phyloP scores from a whole-genome alignment of 2,329 filamentous ascomycete species.

The Trichoderma sp. region DNA sequence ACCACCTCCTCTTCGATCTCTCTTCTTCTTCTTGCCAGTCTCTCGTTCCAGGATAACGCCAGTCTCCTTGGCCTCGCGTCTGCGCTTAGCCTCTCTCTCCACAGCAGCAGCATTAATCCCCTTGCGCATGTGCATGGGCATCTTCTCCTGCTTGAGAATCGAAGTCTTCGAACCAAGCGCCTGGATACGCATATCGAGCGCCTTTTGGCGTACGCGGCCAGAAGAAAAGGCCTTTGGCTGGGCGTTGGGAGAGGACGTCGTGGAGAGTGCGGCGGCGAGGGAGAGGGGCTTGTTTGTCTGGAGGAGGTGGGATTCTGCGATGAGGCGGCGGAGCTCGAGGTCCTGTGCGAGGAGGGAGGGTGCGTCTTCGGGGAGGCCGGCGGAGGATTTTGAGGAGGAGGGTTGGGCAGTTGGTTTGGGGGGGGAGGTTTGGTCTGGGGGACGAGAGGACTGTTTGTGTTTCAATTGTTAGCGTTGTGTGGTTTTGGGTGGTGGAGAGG shows the following conservation, averaged over 20 bases:
- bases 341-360: slow-evolving; percentile 82
- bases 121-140: slow-evolving; percentile 84
- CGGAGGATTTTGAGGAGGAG: slow-evolving; percentile 26
- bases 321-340: slow-evolving; percentile 83
- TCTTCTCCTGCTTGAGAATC: slow-evolving; percentile 74
- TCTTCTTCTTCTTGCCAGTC: slow-evolving; percentile 41
- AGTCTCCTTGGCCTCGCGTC: slow-evolving; percentile 81
- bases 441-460: slow-evolving; percentile 45
- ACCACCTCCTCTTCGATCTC: slow-evolving; percentile 47
- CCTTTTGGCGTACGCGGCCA: slow-evolving; percentile 75
- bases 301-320: slow-evolving; percentile 89
- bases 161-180: slow-evolving; percentile 75
- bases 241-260: slow-evolving; percentile 34
- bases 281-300: slow-evolving; percentile 47
- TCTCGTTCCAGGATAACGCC: slow-evolving; percentile 78
- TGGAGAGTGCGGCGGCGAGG: slow-evolving; percentile 40
- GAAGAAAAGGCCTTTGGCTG: slow-evolving; percentile 45
- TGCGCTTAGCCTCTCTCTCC: slow-evolving; percentile 65
- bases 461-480: slow-evolving; percentile 10
- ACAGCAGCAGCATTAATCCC: slow-evolving; percentile 72
- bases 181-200: slow-evolving; percentile 79
- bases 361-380: slow-evolving; percentile 54
- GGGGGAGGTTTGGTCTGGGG: slow-evolving; percentile 40
- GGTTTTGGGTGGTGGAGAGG: not conserved
- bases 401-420: slow-evolving; percentile 24